phyloP scores from a whole-genome alignment of 148 eudicot genomes.

The Rhododendron ovatum region DNA sequence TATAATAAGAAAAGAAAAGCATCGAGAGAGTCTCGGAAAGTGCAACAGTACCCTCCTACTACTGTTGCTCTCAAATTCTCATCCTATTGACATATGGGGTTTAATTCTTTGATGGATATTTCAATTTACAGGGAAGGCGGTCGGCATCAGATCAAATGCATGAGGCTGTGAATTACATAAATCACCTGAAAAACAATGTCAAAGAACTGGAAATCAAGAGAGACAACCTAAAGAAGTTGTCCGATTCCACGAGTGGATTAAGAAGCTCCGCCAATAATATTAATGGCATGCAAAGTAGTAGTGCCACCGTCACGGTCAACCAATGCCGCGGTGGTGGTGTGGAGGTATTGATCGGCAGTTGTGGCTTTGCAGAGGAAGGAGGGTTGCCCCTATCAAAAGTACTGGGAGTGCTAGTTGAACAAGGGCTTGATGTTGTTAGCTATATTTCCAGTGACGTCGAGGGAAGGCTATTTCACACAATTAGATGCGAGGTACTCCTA shows the following conservation, averaged over 20 bases:
- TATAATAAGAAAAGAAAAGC: too few species aligned
- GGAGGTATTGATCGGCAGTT: conserved; percentile 17
- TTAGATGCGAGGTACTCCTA: conserved; percentile 53
- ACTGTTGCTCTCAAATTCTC: too few species aligned
- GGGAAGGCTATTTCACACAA: conserved; percentile 22
- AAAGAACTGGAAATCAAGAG: conserved; percentile 16
- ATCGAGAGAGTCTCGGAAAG: too few species aligned
- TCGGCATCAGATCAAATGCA: conserved; percentile 32
- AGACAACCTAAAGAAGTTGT: conserved; percentile 4
- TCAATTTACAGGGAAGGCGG: conserved; percentile 19
- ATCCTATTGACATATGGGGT: neutral
- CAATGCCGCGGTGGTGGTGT: conserved; percentile 10
- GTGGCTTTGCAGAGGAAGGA: neutral
- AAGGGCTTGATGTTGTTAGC: conserved; percentile 21
- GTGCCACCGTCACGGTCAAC: conserved; percentile 11
- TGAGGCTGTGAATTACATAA: conserved; percentile 29
- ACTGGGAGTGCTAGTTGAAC: conserved; percentile 10
- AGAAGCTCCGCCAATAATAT: neutral
- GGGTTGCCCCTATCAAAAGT: conserved; percentile 21
- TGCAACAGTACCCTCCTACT: too few species aligned
- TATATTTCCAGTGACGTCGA: conserved; percentile 28
- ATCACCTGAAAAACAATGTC: conserved; percentile 18
- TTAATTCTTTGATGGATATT: neutral
- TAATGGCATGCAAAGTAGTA: neutral
- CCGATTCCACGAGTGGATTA: neutral